These are phyloP conservation scores for Tetracladium setigerum DNA, from an alignment of 495 filamentous ascomycete species.

Conservation along the genomic window DNA sequence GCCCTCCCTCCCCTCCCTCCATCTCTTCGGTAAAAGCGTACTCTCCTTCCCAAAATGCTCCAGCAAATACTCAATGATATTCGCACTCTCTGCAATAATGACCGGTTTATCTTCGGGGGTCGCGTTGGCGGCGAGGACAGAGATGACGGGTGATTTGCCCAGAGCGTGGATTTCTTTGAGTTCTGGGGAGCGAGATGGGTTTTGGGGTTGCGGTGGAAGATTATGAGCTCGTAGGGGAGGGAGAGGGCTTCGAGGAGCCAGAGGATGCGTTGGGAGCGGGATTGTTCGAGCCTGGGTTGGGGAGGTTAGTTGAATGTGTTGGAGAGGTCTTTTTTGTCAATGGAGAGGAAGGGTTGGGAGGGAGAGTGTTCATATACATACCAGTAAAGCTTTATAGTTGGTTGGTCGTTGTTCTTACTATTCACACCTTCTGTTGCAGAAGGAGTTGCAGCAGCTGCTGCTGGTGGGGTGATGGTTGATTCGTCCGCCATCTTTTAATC, in stretches of 20 bases:
- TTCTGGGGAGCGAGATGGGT: slow-evolving; percentile 53
- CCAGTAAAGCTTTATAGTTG: slow-evolving; percentile 76
- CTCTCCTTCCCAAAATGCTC: slow-evolving; percentile 59
- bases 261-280: slow-evolving; percentile 76
- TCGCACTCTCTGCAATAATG: slow-evolving; percentile 71
- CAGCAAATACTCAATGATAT: slow-evolving; percentile 72
- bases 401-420: slow-evolving; percentile 19
- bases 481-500: slow-evolving; percentile 37
- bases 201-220: slow-evolving; percentile 56
- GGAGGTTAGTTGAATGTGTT: background rate
- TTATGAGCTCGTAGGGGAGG: slow-evolving; percentile 69
- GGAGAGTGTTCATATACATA: slow-evolving; percentile 25
- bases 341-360: background rate
- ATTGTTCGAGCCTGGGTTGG: slow-evolving; percentile 57
- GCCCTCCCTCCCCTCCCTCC: slow-evolving; percentile 43
- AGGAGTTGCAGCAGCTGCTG: background rate
- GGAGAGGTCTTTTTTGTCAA: background rate
- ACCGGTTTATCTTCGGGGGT: slow-evolving; percentile 37
- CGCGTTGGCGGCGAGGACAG: slow-evolving; percentile 35
- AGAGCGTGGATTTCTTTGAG: slow-evolving; percentile 75
- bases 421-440: slow-evolving; percentile 9
- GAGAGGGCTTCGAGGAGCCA: slow-evolving; percentile 85
- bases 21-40: slow-evolving; percentile 58
- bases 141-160: slow-evolving; percentile 75
- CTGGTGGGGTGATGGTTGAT: background rate